A percentile compares a stretch with the other conserved stretches of the same genome.
These are phyloP conservation scores for Fusarium brachygibbosum DNA, from an alignment of 2,329 filamentous ascomycete species.

Conservation along the genomic window DNA sequence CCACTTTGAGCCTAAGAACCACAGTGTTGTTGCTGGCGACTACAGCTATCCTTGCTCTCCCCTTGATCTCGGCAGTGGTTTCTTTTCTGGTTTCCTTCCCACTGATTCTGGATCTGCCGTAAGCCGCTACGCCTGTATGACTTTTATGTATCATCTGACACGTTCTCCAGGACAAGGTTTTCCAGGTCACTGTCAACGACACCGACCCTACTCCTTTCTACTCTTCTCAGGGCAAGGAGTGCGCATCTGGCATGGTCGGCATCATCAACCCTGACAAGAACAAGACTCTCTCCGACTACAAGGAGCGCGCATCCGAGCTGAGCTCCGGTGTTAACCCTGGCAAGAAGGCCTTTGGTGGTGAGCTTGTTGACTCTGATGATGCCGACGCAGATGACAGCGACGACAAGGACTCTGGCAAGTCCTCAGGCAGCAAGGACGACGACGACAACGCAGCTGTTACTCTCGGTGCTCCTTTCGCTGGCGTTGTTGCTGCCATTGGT, in stretches of 20 bases:
- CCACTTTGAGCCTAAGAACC: conserved; percentile 55
- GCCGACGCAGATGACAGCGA: conserved; percentile 17
- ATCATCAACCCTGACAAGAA: conserved; percentile 54
- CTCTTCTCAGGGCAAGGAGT: conserved; percentile 57
- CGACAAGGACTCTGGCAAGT: conserved; percentile 20
- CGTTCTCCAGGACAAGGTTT: conserved; percentile 51
- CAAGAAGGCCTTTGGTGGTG: conserved; percentile 48
- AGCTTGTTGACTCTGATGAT: conserved; percentile 46
- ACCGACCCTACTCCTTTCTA: conserved; percentile 56
- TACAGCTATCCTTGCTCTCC: conserved; percentile 55
- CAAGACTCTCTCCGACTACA: conserved; percentile 52
- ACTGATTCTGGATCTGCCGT: conserved; percentile 51
- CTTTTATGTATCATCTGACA: conserved; percentile 15
- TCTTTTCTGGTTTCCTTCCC: conserved; percentile 56
- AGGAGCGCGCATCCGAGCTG: conserved; percentile 48
- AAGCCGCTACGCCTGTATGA: conserved; percentile 1
- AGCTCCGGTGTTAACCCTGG: conserved; percentile 49
- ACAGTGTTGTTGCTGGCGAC: conserved; percentile 56
- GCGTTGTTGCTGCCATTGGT: conserved; percentile 37
- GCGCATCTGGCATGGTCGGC: conserved; percentile 57
- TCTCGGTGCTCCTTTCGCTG: conserved; percentile 34
- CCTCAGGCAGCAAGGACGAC: conserved; percentile 23
- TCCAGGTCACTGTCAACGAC: conserved; percentile 53
- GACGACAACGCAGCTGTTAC: conserved; percentile 36
- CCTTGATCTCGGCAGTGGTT: conserved; percentile 51